Evolutionary conservation across 2,329 filamentous ascomycete species (phyloP).

Genomic region (Diaporthe eres): DNA sequence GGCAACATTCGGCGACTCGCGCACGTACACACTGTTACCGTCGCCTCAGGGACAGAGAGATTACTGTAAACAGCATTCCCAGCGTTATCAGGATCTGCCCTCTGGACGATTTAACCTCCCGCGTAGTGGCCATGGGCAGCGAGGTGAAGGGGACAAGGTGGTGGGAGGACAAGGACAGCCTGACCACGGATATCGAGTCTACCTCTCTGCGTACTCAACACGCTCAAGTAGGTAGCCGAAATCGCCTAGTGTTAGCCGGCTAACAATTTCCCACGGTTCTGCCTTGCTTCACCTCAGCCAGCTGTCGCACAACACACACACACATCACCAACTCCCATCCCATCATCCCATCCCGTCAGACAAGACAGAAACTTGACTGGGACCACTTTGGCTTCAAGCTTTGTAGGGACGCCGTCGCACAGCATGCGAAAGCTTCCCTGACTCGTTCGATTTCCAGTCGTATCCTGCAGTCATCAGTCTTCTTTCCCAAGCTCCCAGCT

Average conservation of each 20-base stretch:
- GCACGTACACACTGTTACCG: not conserved
- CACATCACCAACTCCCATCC: not conserved
- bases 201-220: not conserved
- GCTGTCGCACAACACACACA: not conserved
- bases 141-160: not conserved
- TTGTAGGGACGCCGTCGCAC: conserved; percentile 28
- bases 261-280: conserved; percentile 1
- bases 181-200: not conserved
- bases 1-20: conserved; percentile 21
- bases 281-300: conserved; percentile 18
- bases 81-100: not conserved
- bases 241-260: not conserved
- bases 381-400: conserved; percentile 12
- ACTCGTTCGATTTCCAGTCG: conserved; percentile 16
- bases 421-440: conserved; percentile 26
- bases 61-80: not conserved
- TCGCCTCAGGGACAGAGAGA: not conserved
- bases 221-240: not conserved
- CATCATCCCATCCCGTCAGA: not conserved
- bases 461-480: conserved; percentile 4
- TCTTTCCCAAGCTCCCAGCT: not conserved
- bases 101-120: not conserved
- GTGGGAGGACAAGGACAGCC: not conserved
- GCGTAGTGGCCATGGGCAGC: not conserved
- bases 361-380: not conserved